Evolutionary conservation across 2,329 filamentous ascomycete species (phyloP).

Genomic region (Aspergillus sp.): DNA sequence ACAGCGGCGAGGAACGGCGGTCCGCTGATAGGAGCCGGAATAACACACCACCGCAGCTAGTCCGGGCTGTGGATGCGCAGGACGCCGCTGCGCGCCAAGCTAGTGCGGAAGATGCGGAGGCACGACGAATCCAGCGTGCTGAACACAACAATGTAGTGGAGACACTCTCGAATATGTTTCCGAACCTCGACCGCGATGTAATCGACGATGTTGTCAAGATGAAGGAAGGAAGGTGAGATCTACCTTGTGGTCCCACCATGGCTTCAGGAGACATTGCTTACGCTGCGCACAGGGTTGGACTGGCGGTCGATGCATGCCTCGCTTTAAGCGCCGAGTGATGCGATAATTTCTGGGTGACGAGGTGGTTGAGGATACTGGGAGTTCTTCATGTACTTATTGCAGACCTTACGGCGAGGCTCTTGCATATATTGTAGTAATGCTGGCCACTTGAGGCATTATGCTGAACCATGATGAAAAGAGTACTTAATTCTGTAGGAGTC

Average conservation of each 20-base stretch:
- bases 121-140: constrained; percentile 73
- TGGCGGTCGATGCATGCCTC: constrained; percentile 83
- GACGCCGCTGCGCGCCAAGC: constrained; percentile 89
- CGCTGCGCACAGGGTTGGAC: constrained; percentile 61
- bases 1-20: constrained; percentile 35
- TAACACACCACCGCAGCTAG: constrained; percentile 26
- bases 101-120: constrained; percentile 84
- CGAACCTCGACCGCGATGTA: constrained; percentile 86
- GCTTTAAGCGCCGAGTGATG: constrained; percentile 56
- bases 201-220: constrained; percentile 96
- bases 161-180: constrained; percentile 94
- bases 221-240: constrained; percentile 84
- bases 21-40: constrained; percentile 24
- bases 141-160: constrained; percentile 93
- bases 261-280: constrained; percentile 10
- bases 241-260: background rate
- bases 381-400: constrained; percentile 7
- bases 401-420: background rate
- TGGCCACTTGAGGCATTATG: background rate
- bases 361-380: background rate
- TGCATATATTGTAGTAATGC: background rate
- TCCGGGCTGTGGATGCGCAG: constrained; percentile 64
- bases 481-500: background rate
- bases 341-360: constrained; percentile 9
- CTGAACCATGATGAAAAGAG: background rate